Evolutionary conservation across 2,329 filamentous ascomycete species (phyloP), one percentile per base, ranked within the genome.

Genomic region (Xylariales sp.): DNA sequence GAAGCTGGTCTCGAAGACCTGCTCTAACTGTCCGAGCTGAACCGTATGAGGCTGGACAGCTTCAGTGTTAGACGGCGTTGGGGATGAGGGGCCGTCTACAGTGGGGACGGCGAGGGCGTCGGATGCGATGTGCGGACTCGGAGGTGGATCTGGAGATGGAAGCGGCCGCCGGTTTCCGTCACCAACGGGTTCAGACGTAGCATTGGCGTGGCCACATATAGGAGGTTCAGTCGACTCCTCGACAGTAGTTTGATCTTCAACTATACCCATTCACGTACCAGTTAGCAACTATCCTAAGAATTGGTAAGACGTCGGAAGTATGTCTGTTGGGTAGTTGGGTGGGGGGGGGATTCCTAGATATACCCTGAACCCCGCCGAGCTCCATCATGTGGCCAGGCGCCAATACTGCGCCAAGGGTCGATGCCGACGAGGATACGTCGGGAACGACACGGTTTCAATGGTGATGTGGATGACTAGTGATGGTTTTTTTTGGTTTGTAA

Each of bases 1-100:
- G 46, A 64, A 51, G 51, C 69, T 59, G 46, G 71, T 70, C 44
- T 61, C 57, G 52, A 74, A 62, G 11, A 58, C 50, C 21, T 44
- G 44, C 44, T 59, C 58, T 51, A 64, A 48, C 44, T 58, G 50
- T 42, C 44, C 43, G 37, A 56, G 40, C 22, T 57, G 40, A 31
- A 61, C 45, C 14, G 48, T 56, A 45, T 66, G 59, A 34, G 62
- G 54, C 14, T 52, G 38, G 27, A 40, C 14, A 15, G 16, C 31
- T 25, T 31, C 24, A 19, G 18, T 25, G 16, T 27, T 11, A 7
- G 8, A n/a, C 24, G 8, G 24, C 24, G 24, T 27, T 27, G 24
- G n/a, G 8, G 24, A 27, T 27, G 24, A 8, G 15, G 18, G n/a
- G 7, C 18, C 20, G n/a, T 31, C 27, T 18, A 40, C 11, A 15